Base-by-base conservation (phyloP, 768 basidiomycete genomes). In the Calocybe cyanea region DNA sequence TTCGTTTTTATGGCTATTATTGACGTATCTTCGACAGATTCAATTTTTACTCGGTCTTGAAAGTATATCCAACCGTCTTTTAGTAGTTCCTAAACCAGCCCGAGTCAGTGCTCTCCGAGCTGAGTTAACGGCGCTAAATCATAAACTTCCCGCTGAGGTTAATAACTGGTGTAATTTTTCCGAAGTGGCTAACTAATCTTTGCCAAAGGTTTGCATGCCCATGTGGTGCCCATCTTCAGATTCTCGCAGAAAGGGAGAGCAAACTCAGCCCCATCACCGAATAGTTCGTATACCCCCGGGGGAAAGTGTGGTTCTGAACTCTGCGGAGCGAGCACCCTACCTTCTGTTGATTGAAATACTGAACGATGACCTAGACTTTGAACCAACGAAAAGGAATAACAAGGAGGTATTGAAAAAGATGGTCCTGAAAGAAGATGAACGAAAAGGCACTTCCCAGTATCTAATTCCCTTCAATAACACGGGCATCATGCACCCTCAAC, bases 261-360 rank as follows among this genome's bases (percentile, higher is more conserved):
- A 71, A 32, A 71, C 76, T 5, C 71, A 80, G 57, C 81, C 87
- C 4, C 95, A 98, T 62, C 93, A 97, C 62, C 85, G 92, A 34
- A 91, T 99, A 41, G 93, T 98, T 41, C 84, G 96, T 52, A 95
- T 99, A 58, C 94, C 95, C 9, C 95, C 96, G 2, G 92, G 94
- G 11, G 96, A 99, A 70, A 88, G 91, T 46, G 96, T 98, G 36
- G 96, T 98, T 8, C 77, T 99, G 20, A 99, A 99, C 62, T 98
- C 95, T 15, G 96, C 96, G 2, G 94, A 99, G 65, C 80, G 89
- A 28, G 93, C 92, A 0, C 96, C 96, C 4, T 99, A 90, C 61
- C 75, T 99, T 15, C 77, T 99, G 18, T 75, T 94, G 50, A 80
- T 98, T 47, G 96, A 99, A 65, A 85, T 98, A 36, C 73, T 98